Percentiles rank a stretch among this genome's conserved stretches.
Evolutionary conservation across 768 basidiomycete genomes (phyloP).

Genomic region (Mycena crocata): DNA sequence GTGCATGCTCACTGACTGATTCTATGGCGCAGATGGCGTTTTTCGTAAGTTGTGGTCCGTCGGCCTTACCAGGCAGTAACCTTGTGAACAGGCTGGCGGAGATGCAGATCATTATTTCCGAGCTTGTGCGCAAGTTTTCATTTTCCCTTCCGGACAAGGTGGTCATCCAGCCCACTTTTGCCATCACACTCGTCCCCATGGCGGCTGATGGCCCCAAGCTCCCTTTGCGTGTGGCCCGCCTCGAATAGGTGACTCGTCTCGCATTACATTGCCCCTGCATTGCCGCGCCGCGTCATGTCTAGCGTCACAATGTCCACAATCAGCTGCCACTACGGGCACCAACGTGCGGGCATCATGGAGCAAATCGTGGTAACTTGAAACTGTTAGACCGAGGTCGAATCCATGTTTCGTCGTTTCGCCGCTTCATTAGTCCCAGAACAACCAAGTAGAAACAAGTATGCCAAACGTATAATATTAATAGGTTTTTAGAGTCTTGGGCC

Average conservation of each 20-base stretch:
- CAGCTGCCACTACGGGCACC: too few species aligned
- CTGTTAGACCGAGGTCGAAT: too few species aligned
- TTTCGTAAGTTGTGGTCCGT: constrained; percentile 27
- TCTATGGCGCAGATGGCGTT: constrained; percentile 18
- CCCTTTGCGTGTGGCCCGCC: constrained; percentile 25
- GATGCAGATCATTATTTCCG: constrained; percentile 30
- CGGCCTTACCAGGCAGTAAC: too few species aligned
- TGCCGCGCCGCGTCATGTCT: background rate
- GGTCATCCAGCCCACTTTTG: constrained; percentile 22
- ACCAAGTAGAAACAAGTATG: too few species aligned
- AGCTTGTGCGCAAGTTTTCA: constrained; percentile 29
- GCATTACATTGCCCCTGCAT: too few species aligned
- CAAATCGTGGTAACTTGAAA: too few species aligned
- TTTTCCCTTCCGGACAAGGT: constrained; percentile 14
- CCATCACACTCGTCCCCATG: constrained; percentile 34
- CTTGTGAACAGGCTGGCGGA: constrained; percentile 28
- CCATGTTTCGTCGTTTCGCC: too few species aligned
- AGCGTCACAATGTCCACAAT: background rate
- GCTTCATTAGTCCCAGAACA: too few species aligned
- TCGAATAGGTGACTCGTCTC: constrained; percentile 14
- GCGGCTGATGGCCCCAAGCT: constrained; percentile 16
- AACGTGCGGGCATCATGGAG: too few species aligned
- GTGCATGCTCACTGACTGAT: background rate
- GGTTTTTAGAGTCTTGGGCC: too few species aligned
- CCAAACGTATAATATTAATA: too few species aligned